Base-by-base conservation (phyloP, 352 stramenopile species). In the Lagenidium giganteum region DNA sequence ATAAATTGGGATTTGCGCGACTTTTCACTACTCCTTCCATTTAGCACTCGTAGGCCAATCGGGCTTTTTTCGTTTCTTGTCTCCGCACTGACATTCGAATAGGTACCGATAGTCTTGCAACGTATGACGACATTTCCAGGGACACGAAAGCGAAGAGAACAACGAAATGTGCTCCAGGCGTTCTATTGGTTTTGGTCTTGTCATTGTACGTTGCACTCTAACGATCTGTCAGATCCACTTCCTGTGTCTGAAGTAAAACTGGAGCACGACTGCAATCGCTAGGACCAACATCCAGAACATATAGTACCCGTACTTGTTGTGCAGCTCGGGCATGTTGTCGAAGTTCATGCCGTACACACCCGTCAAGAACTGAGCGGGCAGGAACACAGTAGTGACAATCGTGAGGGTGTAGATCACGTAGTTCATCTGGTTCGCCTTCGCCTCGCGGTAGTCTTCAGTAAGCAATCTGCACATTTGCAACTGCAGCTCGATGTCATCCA, bases 301-400 rank as follows among this genome's bases (percentile, higher is more conserved):
- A 2, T 58, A 57, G 51, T 94, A 96, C 17, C 81, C 83, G 39
- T 86, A 93, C 12, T 68, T 64, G 18, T 79, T 64, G 47, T 93
- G 70, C 6, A 94, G 73, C 60, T 95, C 82, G 1, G 79, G 79
- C 80, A 94, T 94, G 40, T 91, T 78, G 38, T 87, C 76, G 61
- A 96, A 95, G 67, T 95, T 95, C 85, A 95, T 95, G 37, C 85
- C 83, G 43, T 91, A 94, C 33, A 95, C 76, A 22, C 84, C 82
- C 40, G 84, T 94, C 36, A 95, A 60, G 47, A 95, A 95, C 54
- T 95, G 84, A 22, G 77, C 77, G 0, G 84, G 80, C 11, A 96
- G 46, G 44, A 95, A 94, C 2, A 93, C 78, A 5, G 79, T 91
- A n/a, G 82, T 93, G 46, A 93, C 73, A 40, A 94, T 83, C 27